Percentiles rank a stretch among this genome's conserved stretches.
phyloP scores from a whole-genome alignment of 306 rosid genomes.

The Dryas alaskensis region DNA sequence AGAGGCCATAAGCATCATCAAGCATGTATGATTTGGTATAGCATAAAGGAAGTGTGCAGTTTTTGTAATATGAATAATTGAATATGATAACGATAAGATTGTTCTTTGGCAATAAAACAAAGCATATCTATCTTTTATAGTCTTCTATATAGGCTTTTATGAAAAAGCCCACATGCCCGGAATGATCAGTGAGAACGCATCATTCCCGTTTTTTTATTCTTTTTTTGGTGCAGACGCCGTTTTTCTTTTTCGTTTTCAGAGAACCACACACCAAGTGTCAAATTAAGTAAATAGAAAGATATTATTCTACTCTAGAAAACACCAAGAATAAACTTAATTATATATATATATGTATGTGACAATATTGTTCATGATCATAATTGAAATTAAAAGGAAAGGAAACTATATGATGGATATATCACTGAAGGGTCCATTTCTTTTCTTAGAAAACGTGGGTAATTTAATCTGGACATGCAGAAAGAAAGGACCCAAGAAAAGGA shows the following conservation, averaged over 20 bases:
- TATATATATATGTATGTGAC: too few relatives aligned
- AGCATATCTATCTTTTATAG: slow-evolving; percentile 1
- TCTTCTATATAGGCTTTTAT: not conserved
- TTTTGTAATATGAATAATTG: not conserved
- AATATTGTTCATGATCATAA: not conserved
- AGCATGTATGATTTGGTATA: too few relatives aligned
- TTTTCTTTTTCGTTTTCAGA: slow-evolving; percentile 1
- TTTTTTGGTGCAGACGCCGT: too few relatives aligned
- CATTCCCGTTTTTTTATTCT: slow-evolving; percentile 17
- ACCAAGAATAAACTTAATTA: not conserved
- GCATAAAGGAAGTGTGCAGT: too few relatives aligned
- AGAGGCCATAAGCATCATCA: too few relatives aligned
- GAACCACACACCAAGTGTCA: slow-evolving; percentile 11
- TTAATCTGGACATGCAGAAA: slow-evolving; percentile 5
- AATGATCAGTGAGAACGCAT: slow-evolving; percentile 28
- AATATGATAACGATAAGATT: not conserved
- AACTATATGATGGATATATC: not conserved
- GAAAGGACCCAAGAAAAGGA: slow-evolving; percentile 4
- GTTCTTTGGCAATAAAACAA: not conserved
- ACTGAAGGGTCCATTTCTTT: not conserved
- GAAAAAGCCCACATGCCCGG: slow-evolving; percentile 32
- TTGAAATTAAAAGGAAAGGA: not conserved
- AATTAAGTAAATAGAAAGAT: not conserved
- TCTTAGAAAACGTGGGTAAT: slow-evolving; percentile 19
- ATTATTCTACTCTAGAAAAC: slow-evolving; percentile 13